phyloP scores from a whole-genome alignment of 768 basidiomycete genomes.

The Russula brevipes region DNA sequence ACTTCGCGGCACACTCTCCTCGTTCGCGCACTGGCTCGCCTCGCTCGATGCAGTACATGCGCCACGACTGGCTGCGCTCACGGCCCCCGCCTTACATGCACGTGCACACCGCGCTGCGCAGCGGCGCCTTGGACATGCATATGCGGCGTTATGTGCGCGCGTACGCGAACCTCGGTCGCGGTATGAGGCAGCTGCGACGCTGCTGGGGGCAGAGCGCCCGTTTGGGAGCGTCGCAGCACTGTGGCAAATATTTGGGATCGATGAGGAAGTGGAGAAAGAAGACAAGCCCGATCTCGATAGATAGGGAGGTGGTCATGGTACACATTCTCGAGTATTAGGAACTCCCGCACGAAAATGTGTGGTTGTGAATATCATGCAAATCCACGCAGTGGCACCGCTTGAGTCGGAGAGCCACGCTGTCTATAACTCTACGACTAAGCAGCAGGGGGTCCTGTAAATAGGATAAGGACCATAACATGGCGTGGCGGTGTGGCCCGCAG shows the following conservation, averaged over 20 bases:
- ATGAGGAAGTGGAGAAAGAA: constrained; percentile 35
- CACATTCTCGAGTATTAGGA: background rate
- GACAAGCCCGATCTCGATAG: constrained; percentile 30
- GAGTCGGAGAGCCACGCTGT: background rate
- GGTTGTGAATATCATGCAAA: constrained; percentile 2
- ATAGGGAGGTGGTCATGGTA: constrained; percentile 16
- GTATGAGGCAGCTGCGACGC: constrained; percentile 88
- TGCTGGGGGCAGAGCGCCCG: constrained; percentile 77
- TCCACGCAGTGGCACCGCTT: background rate
- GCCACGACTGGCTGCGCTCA: constrained; percentile 69
- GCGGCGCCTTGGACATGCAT: constrained; percentile 59
- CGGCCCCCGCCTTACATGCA: constrained; percentile 57
- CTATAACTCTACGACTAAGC: constrained; percentile 8
- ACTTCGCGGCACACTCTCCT: constrained; percentile 56
- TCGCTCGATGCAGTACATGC: constrained; percentile 75
- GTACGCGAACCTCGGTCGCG: constrained; percentile 69
- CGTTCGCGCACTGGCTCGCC: constrained; percentile 83
- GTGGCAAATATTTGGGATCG: constrained; percentile 73
- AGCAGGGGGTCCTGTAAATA: constrained; percentile 12
- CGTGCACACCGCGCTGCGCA: constrained; percentile 76
- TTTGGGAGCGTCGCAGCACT: constrained; percentile 73
- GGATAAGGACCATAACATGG: background rate
- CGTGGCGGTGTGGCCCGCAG: background rate
- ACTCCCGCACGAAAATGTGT: background rate
- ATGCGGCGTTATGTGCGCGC: constrained; percentile 67